These are phyloP conservation scores for Sarcodon aspratus DNA, from an alignment of 768 basidiomycete species.

Conservation along the genomic window DNA sequence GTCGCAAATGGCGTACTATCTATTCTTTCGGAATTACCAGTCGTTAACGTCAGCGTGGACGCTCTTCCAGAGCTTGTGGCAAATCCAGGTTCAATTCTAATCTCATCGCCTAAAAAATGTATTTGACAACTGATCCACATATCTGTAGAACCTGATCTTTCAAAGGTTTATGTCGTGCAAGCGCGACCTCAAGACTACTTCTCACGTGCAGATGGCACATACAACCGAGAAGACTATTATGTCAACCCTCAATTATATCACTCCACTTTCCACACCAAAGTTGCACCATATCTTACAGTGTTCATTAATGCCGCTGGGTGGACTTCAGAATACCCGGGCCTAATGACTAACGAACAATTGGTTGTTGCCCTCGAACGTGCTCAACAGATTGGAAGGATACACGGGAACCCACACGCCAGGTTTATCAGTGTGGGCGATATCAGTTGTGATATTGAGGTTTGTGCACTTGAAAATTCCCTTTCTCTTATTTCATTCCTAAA, in stretches of 20 bases:
- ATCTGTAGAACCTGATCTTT: conserved; percentile 37
- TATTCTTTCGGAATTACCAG: conserved; percentile 62
- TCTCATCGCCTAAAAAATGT: background rate
- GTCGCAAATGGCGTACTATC: conserved; percentile 71
- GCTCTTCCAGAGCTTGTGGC: conserved; percentile 48
- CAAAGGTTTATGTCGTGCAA: conserved; percentile 70
- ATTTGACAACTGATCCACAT: background rate
- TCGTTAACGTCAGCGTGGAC: conserved; percentile 39
- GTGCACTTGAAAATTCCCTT: conserved; percentile 5
- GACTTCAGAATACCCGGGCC: conserved; percentile 64
- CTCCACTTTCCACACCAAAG: conserved; percentile 61
- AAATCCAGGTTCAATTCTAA: conserved; percentile 30
- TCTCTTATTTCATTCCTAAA: background rate
- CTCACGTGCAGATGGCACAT: conserved; percentile 43
- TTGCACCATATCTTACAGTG: conserved; percentile 77
- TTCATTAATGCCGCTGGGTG: conserved; percentile 85
- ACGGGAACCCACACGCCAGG: conserved; percentile 21
- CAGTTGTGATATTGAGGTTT: conserved; percentile 75
- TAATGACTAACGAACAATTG: conserved; percentile 64
- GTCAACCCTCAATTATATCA: conserved; percentile 50
- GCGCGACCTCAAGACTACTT: conserved; percentile 63
- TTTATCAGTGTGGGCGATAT: conserved; percentile 78
- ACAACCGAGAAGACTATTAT: conserved; percentile 65
- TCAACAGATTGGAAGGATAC: conserved; percentile 28
- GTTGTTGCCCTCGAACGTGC: conserved; percentile 36